These are phyloP conservation scores for Rhododendron simsii DNA, from an alignment of 148 eudicot species.

Conservation along the genomic window DNA sequence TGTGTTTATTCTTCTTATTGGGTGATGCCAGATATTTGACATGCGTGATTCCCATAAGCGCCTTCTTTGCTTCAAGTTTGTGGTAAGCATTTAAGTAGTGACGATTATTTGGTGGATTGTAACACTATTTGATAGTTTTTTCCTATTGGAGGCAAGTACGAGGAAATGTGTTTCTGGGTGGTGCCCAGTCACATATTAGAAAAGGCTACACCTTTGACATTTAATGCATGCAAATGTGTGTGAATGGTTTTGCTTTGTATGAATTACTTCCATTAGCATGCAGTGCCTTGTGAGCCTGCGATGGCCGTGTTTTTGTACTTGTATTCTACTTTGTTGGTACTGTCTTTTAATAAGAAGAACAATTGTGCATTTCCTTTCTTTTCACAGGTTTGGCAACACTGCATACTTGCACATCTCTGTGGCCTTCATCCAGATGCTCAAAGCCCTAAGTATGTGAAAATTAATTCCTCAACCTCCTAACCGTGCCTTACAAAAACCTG, in stretches of 20 bases:
- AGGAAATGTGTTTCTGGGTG: not conserved
- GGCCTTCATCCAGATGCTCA: constrained; percentile 92
- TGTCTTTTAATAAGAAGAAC: constrained; percentile 12
- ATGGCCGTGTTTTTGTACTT: not conserved
- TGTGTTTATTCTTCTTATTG: constrained; percentile 3
- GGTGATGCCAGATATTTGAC: constrained; percentile 57
- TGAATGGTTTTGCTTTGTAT: not conserved
- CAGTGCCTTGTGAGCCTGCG: not conserved
- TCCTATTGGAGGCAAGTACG: not conserved
- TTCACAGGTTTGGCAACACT: constrained; percentile 80
- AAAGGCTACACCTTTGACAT: not conserved
- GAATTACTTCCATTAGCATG: not conserved
- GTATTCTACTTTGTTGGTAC: not conserved
- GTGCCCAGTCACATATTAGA: not conserved
- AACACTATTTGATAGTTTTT: not conserved
- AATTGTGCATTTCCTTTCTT: not conserved
- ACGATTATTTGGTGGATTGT: not conserved
- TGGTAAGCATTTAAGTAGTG: constrained; percentile 40
- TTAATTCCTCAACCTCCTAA: not conserved
- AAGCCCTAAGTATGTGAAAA: constrained; percentile 66
- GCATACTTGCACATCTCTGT: constrained; percentile 81
- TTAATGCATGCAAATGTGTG: not conserved
- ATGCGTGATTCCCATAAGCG: constrained; percentile 80
- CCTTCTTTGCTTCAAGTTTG: constrained; percentile 87
- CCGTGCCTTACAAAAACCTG: constrained; percentile 9